These are phyloP conservation scores for Fusarium scirpi DNA, from an alignment of 2,329 filamentous ascomycete species.

Conservation along the genomic window DNA sequence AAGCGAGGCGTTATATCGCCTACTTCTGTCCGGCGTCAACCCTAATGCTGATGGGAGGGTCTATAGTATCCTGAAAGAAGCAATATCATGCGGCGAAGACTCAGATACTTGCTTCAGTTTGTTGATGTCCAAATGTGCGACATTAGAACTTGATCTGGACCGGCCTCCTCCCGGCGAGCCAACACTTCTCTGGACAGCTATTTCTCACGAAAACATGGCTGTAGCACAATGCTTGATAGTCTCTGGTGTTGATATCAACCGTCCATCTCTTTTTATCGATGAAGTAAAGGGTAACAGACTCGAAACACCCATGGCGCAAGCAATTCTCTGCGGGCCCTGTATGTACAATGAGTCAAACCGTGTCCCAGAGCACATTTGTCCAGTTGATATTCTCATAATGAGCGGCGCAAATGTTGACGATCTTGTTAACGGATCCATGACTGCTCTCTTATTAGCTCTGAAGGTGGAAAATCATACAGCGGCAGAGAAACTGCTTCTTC, in stretches of 20 bases:
- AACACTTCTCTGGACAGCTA: neutral
- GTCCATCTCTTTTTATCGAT: neutral
- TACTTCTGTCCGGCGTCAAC: neutral
- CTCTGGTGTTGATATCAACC: neutral
- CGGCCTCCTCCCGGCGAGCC: neutral
- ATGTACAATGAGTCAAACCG: fast-evolving
- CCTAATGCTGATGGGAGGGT: neutral
- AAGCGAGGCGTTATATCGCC: fast-evolving
- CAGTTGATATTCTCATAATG: neutral
- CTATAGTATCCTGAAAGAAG: neutral
- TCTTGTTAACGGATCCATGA: neutral
- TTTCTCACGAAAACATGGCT: fast-evolving
- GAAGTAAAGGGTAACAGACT: fast-evolving
- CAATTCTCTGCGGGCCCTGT: neutral
- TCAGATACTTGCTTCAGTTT: neutral
- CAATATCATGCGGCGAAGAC: fast-evolving
- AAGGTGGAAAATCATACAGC: fast-evolving
- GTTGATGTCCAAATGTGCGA: neutral
- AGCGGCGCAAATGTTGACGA: neutral
- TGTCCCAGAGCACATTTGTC: neutral
- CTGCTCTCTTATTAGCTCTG: neutral
- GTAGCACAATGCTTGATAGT: neutral
- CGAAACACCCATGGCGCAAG: neutral
- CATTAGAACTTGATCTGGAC: neutral
- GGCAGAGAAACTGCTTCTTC: neutral